Base-by-base conservation (phyloP, 2,329 filamentous ascomycete genomes). In the Beauveria asiatica region DNA sequence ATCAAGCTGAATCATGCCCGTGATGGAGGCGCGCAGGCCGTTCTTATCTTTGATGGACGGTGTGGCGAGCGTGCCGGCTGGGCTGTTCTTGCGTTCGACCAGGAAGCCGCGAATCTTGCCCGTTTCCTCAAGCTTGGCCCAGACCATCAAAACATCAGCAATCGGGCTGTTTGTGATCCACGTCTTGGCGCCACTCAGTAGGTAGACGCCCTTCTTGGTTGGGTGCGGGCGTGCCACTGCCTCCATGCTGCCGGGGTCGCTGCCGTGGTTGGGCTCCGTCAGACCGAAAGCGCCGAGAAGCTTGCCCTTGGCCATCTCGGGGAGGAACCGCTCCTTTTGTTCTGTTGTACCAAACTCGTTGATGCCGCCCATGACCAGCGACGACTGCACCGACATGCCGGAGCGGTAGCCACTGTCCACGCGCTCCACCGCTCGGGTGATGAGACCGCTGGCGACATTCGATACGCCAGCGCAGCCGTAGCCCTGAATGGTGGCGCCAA, bases 151-250 rank as follows among this genome's bases (percentile, higher is more conserved):
- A 2, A 96, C 81, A 67, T 96, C 90, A 1, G 91, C 84, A 67
- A 96, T 95, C 3, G 92, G 92, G 8, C 89, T 93, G 74, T 96
- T 96, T 16, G 92, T 96, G 71, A 96, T 96, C 92, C 92, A 96
- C 0, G 92, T 96, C 80, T 96, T 96, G 54, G 89, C 78, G 1
- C 92, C 92, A 50, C 86, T 90, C 41, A 96, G 76, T 48, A 86
- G 83, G 67, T 87, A 89, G 72, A 91, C 90, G 1, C 91, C 92
- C 69, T 89, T 87, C 78, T 92, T 92, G 8, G 84, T 86, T 6
- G 91, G 89, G 70, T 96, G 91, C 53, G 87, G 86, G 70, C 86
- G 90, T n/a, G 92, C 92, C 10, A 83, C 81, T 6, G 88, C 91
- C 79, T 96, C 92, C 90, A 96, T 93, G 41, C 88, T 90, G 16